Conservation (phyloP, 495 filamentous ascomycete species). For the Pseudomonodictys pantanalensis region DNA sequence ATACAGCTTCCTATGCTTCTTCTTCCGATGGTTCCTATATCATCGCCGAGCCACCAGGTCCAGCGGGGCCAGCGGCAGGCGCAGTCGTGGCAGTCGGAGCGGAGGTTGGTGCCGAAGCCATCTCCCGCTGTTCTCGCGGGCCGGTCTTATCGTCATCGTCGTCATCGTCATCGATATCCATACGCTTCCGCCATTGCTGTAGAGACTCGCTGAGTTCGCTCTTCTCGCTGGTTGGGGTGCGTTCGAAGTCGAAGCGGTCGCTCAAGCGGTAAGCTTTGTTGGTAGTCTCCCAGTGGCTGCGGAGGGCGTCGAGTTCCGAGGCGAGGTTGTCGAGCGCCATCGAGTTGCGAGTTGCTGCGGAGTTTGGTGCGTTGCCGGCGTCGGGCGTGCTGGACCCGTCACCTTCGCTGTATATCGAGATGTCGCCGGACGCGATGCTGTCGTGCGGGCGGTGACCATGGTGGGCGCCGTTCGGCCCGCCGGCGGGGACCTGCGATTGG, state of each 20-base stretch:
- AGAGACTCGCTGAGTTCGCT: constrained; percentile 33
- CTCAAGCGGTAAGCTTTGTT: constrained; percentile 91
- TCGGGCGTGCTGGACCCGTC: constrained; percentile 27
- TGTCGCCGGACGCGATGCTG: constrained; percentile 34
- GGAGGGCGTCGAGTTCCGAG: constrained; percentile 81
- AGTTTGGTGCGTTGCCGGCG: constrained; percentile 22
- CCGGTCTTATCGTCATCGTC: constrained; percentile 4
- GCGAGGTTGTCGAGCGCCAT: constrained; percentile 88
- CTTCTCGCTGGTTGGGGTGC: constrained; percentile 49
- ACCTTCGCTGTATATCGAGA: constrained; percentile 29
- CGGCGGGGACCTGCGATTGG: constrained; percentile 56
- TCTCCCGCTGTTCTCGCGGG: no score
- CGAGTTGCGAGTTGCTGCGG: constrained; percentile 63
- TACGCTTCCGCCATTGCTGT: constrained; percentile 35
- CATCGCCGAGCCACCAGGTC: constrained; percentile 25
- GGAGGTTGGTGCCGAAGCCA: not conserved
- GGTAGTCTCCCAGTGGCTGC: constrained; percentile 90
- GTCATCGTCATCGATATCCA: constrained; percentile 35
- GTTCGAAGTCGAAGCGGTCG: constrained; percentile 81
- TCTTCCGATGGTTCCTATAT: constrained; percentile 15
- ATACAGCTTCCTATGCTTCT: no score
- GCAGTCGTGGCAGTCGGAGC: constrained; percentile 1
- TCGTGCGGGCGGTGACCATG: constrained; percentile 30
- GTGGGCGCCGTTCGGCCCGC: constrained; percentile 40
- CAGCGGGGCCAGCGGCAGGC: constrained; percentile 14